Evolutionary conservation across 305 asterid genomes (phyloP).

Genomic region (Fraxinus sp.): DNA sequence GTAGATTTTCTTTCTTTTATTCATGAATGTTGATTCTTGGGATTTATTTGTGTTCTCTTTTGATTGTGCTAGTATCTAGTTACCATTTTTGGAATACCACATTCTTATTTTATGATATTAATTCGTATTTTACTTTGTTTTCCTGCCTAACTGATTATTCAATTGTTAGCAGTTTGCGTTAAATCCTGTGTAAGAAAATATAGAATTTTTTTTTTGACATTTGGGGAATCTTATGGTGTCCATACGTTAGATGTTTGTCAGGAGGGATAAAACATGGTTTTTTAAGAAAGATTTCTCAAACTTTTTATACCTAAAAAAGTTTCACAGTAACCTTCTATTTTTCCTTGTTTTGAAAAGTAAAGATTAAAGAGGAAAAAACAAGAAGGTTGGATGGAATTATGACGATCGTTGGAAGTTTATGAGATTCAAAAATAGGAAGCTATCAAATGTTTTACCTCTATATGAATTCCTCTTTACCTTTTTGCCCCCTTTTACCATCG

Average conservation of each 20-base stretch:
- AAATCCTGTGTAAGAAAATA: not conserved
- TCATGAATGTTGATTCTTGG: constrained; percentile 16
- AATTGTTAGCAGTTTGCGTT: not conserved
- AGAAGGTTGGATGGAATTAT: not conserved
- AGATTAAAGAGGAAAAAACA: not conserved
- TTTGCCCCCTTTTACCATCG: constrained; percentile 11
- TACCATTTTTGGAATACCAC: not conserved
- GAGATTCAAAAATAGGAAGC: not conserved
- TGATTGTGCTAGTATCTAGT: not conserved
- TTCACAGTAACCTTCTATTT: not conserved
- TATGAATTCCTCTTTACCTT: constrained; percentile 20
- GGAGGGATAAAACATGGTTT: not conserved
- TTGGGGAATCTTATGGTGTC: not conserved
- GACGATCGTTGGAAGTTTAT: not conserved
- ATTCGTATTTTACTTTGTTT: not conserved
- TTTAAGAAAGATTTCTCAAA: not conserved
- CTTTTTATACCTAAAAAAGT: constrained; percentile 1
- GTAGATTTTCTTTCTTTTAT: constrained; percentile 17
- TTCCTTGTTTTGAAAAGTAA: not conserved
- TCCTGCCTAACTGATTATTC: not conserved
- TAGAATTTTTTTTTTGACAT: not conserved
- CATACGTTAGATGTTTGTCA: not conserved
- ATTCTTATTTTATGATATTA: not conserved
- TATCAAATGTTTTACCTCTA: not conserved
- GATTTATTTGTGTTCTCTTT: constrained; percentile 28